Base-by-base conservation (phyloP, 164 flowering plant genomes). In the Vitis cinerea region DNA sequence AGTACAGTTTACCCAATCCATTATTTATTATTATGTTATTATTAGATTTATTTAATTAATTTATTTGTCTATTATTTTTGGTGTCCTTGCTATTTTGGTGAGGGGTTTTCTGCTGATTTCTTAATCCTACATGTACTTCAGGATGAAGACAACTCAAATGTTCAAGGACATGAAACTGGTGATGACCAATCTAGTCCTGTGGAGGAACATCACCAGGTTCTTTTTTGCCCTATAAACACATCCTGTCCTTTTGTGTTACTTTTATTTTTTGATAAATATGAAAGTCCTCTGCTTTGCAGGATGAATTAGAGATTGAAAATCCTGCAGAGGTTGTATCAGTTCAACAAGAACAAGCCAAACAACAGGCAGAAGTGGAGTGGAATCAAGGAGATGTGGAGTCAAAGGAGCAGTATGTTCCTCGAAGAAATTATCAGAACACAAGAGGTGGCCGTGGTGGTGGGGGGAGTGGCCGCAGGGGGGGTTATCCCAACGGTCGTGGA, bases 371-470 rank as follows among this genome's bases (percentile, higher is more conserved):
- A 16, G 67, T 48, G 14, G 94, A 81, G 70, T 73, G 71, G 50
- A 71, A 64, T 71, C 70, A 71, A 30, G 72, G 65, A 64, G 86
- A 80, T 48, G 58, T 50, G 29, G 90, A 81, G 50, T 47, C 77
- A 1, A 81, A 83, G 73, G 87, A 83, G 31, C 91, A 86, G 19
- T 67, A 83, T 37, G 50, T 58, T 64, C 84, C 80, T 0, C 83
- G 90, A 58, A 80, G 90, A 69, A 15, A 66, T 31, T 81, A 83
- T 69, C 89, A 73, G 61, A 89, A 85, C 80, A 86, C 81, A 60
- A 80, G 98, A 83, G 90, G 90, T 50, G 88, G 89, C 53, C 84
- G 88, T 27, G 81, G 87, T 75, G 83, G 87, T 75, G 83, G 88
- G 57, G 75, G 78, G 9, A 82, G 87, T 15, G 86, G 91, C 27